Evolutionary conservation across 2,329 filamentous ascomycete species (phyloP).

Genomic region (Grosmannia huntii): DNA sequence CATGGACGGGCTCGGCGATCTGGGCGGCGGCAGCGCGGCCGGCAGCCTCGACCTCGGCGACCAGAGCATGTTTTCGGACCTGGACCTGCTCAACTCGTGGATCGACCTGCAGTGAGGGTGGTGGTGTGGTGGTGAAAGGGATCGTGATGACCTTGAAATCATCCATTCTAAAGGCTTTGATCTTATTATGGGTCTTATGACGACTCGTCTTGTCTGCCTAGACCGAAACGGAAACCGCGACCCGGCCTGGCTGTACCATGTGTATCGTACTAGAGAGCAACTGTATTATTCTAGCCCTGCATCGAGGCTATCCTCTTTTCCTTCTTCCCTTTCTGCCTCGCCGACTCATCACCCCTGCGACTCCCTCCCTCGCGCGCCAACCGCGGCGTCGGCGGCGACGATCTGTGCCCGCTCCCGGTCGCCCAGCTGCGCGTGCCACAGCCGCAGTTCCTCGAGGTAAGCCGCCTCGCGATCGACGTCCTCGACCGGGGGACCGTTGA

Average conservation of each 20-base stretch:
- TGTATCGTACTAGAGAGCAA: too few species aligned
- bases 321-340: too few species aligned
- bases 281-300: not conserved
- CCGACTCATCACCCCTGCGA: not conserved
- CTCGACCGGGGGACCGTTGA: slow-evolving; percentile 48
- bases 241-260: too few species aligned
- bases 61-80: slow-evolving; percentile 14
- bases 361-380: slow-evolving; percentile 9
- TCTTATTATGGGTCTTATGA: too few species aligned
- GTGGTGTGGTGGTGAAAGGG: not conserved
- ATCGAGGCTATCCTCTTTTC: too few species aligned
- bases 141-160: too few species aligned
- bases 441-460: slow-evolving; percentile 34
- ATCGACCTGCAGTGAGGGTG: slow-evolving; percentile 9
- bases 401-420: slow-evolving; percentile 32
- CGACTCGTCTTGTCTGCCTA: too few species aligned
- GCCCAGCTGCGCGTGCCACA: slow-evolving; percentile 37
- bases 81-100: slow-evolving; percentile 14
- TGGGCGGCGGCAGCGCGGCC: slow-evolving; percentile 5
- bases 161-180: too few species aligned
- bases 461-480: slow-evolving; percentile 34
- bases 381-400: slow-evolving; percentile 31
- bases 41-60: slow-evolving; percentile 9
- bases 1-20: slow-evolving; percentile 9
- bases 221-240: too few species aligned